A percentile compares a stretch with the other conserved stretches of the same genome.
Conservation (phyloP, 306 rosid genomes). For the Fagus crenata region DNA sequence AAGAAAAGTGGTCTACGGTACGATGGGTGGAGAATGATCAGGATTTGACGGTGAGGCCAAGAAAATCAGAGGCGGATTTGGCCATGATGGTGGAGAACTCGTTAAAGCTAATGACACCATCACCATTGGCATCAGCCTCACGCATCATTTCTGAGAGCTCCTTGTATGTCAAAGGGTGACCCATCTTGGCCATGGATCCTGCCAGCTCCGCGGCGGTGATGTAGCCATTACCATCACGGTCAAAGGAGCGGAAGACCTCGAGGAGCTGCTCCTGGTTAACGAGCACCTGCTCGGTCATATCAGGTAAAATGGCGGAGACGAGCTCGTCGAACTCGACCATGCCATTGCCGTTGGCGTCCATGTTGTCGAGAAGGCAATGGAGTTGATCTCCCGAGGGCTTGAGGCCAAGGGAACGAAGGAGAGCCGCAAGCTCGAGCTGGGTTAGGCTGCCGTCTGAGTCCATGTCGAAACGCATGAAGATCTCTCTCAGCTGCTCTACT, state of each 20-base stretch:
- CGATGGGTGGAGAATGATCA: too few species aligned
- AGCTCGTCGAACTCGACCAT: constrained; percentile 73
- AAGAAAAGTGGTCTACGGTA: too few species aligned
- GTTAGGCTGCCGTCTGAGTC: constrained; percentile 90
- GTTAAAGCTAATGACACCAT: constrained; percentile 75
- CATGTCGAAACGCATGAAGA: constrained; percentile 81
- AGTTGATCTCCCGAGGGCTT: constrained; percentile 75
- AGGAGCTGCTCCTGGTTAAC: constrained; percentile 72
- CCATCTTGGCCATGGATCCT: constrained; percentile 89
- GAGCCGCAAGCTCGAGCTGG: constrained; percentile 79
- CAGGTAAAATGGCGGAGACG: constrained; percentile 54
- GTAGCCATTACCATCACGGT: constrained; percentile 81
- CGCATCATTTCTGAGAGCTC: constrained; percentile 76
- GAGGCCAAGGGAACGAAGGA: constrained; percentile 78
- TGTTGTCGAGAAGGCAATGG: constrained; percentile 46
- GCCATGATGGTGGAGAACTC: constrained; percentile 74
- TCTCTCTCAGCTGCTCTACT: constrained; percentile 60
- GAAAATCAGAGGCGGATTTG: constrained; percentile 71
- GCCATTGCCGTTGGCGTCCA: constrained; percentile 77
- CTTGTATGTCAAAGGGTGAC: constrained; percentile 60
- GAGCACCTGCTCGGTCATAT: constrained; percentile 46
- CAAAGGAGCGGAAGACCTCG: constrained; percentile 69
- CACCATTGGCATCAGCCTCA: constrained; percentile 73
- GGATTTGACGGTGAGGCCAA: constrained; percentile 41
- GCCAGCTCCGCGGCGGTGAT: constrained; percentile 79